Base-by-base conservation (phyloP, 148 eudicot species). In the Drosera capensis region DNA sequence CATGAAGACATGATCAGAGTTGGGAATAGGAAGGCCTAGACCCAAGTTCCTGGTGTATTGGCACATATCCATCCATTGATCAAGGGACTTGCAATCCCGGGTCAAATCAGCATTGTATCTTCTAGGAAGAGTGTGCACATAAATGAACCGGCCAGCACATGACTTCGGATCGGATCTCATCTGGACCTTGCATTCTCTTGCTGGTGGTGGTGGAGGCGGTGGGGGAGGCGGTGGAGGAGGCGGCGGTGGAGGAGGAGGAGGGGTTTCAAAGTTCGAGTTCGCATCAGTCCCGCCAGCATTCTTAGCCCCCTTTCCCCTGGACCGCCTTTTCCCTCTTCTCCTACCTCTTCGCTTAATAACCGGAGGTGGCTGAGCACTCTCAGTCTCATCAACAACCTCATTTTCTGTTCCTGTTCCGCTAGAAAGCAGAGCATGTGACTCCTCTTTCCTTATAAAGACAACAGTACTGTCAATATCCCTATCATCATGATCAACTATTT, bases 41-140 rank as follows among this genome's bases (percentile, higher is more conserved):
- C 80, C 80, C 20, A 54, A 63, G 43, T 70, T 74, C 15, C 9
- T 48, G 0, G 63, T 49, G 18, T 55, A 53, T 14, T 56, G 59
- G 25, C 80, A 74, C 76, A 70, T 70, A 14, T 74, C 73, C 68
- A 50, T 60, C 72, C 70, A 71, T 11, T 34, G 58, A 23, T 48
- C 48, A 5, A 58, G 65, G 2, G 53, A 30, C 2, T 38, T 49
- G 35, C 78, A 73, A 26, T 73, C 65, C 39, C 67, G 57, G 0
- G 68, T 43, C 24, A 72, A 57, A 43, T 73, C 74, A 20, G 59
- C 28, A 41, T 73, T 68, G 62, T 47, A 73, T 43, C 68, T 65
- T 12, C 74, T 64, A 39, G 78, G 78, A 36, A 73, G 56, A 0
- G 66, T 59, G 24, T 65, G 74, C 2, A 68, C 44, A 35, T 25